phyloP scores from a whole-genome alignment of 768 basidiomycete genomes.

The Russula emetica region DNA sequence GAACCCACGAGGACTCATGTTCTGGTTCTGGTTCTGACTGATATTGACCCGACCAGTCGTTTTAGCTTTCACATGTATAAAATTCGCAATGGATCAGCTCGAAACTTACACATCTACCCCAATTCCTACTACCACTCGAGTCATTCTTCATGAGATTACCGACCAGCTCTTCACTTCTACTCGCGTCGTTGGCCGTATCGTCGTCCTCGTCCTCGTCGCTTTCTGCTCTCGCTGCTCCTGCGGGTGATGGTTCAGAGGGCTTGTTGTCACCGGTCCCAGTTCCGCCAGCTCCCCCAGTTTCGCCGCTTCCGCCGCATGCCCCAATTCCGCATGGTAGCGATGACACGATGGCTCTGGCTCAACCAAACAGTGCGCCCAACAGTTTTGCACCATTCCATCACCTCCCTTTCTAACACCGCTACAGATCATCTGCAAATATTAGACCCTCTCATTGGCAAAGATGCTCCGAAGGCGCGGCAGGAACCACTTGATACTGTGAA shows the following conservation, averaged over 20 bases:
- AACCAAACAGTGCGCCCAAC: slow-evolving; percentile 4
- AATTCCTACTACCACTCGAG: slow-evolving; percentile 15
- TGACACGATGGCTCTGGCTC: background rate
- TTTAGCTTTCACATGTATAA: background rate
- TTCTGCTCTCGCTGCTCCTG: slow-evolving; percentile 33
- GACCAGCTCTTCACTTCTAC: slow-evolving; percentile 35
- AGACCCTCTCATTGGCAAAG: background rate
- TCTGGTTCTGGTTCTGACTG: background rate
- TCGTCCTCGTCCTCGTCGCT: slow-evolving; percentile 35
- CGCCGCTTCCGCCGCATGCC: background rate
- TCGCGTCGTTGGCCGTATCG: slow-evolving; percentile 33
- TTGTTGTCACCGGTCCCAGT: slow-evolving; percentile 8
- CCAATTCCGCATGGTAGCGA: slow-evolving; percentile 14
- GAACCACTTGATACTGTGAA: background rate
- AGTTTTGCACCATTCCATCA: background rate
- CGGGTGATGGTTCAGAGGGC: slow-evolving; percentile 10
- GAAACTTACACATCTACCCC: background rate
- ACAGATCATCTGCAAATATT: slow-evolving; percentile 5
- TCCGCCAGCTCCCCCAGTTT: background rate
- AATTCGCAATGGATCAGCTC: background rate
- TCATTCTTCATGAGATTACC: slow-evolving; percentile 33
- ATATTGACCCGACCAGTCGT: background rate
- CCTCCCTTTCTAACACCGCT: slow-evolving; percentile 2
- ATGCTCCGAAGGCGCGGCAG: background rate
- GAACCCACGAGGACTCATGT: background rate